These are phyloP conservation scores for Solanum okadae DNA, from an alignment of 257 asterid species.

Conservation along the genomic window DNA sequence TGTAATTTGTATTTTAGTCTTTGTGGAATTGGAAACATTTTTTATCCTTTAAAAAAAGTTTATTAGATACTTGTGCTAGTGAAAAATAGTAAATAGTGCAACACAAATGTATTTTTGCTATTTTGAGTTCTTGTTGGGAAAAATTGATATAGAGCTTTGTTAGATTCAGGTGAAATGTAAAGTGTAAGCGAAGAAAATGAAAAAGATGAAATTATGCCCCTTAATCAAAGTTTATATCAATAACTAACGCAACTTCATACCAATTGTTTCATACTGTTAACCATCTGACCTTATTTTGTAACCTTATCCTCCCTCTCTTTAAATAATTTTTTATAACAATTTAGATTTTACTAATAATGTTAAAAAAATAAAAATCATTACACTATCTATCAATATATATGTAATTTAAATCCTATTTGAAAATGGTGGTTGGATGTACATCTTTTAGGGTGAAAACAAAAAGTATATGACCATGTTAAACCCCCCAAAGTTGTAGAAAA, in stretches of 20 bases:
- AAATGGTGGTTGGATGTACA: constrained; percentile 5
- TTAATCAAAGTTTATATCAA: background rate
- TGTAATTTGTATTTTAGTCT: background rate
- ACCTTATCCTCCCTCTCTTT: background rate
- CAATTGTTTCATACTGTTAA: accelerated
- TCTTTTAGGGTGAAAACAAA: constrained; percentile 1
- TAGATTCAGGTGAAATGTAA: background rate
- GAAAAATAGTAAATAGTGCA: background rate
- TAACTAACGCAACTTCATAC: background rate
- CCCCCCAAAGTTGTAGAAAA: background rate
- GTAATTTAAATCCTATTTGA: background rate
- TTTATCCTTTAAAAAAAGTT: background rate
- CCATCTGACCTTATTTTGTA: background rate
- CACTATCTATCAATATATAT: background rate
- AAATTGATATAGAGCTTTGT: background rate
- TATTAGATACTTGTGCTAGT: background rate
- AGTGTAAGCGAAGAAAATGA: background rate
- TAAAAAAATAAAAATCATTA: background rate
- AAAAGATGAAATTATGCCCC: too few species aligned
- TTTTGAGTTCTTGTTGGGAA: background rate
- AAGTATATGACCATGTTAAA: background rate
- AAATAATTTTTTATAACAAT: background rate
- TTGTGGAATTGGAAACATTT: background rate
- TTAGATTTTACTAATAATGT: too few species aligned
- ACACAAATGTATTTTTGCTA: background rate